phyloP scores from a whole-genome alignment of 163 green algal genomes.

The Scenedesmus sp. region DNA sequence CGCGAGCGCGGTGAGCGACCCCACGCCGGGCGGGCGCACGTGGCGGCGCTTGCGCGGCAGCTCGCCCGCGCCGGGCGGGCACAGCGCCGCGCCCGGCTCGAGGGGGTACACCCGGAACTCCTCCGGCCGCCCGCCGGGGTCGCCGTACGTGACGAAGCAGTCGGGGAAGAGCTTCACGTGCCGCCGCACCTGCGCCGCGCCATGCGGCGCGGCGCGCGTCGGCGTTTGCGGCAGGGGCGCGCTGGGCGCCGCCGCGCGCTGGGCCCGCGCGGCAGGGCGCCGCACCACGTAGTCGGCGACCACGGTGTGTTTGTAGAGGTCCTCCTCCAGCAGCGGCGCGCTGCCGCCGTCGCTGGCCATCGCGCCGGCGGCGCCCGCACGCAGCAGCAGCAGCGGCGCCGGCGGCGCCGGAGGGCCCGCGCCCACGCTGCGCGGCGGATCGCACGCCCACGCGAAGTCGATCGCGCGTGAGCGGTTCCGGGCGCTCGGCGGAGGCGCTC shows the following conservation, averaged over 20 bases:
- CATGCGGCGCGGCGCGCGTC: too few species aligned
- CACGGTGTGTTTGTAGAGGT: constrained; percentile 32
- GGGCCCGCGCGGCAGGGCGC: too few species aligned
- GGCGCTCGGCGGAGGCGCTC: too few species aligned
- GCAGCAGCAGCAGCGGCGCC: too few species aligned
- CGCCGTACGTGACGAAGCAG: constrained; percentile 24
- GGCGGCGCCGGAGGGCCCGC: too few species aligned
- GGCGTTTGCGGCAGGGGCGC: too few species aligned
- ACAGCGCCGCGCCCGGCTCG: background rate
- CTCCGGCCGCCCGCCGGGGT: background rate
- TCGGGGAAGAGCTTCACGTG: constrained; percentile 13
- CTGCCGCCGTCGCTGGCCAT: too few species aligned
- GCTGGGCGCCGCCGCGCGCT: too few species aligned
- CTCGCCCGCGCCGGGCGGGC: background rate
- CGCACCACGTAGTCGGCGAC: constrained; percentile 28
- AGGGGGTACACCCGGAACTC: background rate
- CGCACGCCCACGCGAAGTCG: too few species aligned
- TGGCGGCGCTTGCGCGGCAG: constrained; percentile 9
- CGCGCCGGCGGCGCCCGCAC: too few species aligned
- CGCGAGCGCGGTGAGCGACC: constrained; percentile 24
- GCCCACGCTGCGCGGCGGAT: too few species aligned
- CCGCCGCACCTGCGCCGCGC: background rate
- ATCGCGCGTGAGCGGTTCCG: too few species aligned
- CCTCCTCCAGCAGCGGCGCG: constrained; percentile 8
- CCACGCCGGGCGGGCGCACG: constrained; percentile 3